Evolutionary conservation across 2,329 filamentous ascomycete genomes (phyloP).

Genomic region (Claviceps humidiphila): DNA sequence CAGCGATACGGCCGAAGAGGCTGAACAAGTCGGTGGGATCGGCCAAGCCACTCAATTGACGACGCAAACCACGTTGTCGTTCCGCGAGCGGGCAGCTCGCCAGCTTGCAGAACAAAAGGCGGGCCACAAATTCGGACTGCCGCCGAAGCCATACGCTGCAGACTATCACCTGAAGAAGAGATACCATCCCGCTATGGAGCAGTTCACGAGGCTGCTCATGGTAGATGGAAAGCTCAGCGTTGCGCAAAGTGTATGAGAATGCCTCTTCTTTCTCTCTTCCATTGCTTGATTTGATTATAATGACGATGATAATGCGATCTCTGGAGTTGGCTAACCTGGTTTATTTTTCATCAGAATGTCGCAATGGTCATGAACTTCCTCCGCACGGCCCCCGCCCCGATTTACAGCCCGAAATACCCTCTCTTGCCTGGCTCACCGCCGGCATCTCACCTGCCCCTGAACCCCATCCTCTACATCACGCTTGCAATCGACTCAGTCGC

Average conservation of each 20-base stretch:
- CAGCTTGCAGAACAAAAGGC: conserved; percentile 16
- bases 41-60: too few relatives aligned
- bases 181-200: conserved; percentile 73
- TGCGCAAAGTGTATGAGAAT: conserved; percentile 61
- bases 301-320: too few relatives aligned
- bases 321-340: conserved; percentile 1
- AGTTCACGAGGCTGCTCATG: conserved; percentile 88
- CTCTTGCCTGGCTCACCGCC: conserved; percentile 68
- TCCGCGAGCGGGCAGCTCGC: too few relatives aligned
- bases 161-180: conserved; percentile 57
- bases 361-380: conserved; percentile 69
- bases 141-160: conserved; percentile 50
- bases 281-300: background rate
- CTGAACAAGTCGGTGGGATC: background rate
- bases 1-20: conserved; percentile 10
- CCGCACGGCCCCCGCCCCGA: conserved; percentile 70
- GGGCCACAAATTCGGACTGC: conserved; percentile 70
- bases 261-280: background rate
- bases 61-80: too few relatives aligned
- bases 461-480: conserved; percentile 80
- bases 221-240: conserved; percentile 74
- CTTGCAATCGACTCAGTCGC: conserved; percentile 87
- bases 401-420: conserved; percentile 54
- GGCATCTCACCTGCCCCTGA: conserved; percentile 66
- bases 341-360: conserved; percentile 52